Percentiles rank a stretch among this genome's conserved stretches.
phyloP scores from a whole-genome alignment of 23 red algal genomes.

The Gracilaria caudata region DNA sequence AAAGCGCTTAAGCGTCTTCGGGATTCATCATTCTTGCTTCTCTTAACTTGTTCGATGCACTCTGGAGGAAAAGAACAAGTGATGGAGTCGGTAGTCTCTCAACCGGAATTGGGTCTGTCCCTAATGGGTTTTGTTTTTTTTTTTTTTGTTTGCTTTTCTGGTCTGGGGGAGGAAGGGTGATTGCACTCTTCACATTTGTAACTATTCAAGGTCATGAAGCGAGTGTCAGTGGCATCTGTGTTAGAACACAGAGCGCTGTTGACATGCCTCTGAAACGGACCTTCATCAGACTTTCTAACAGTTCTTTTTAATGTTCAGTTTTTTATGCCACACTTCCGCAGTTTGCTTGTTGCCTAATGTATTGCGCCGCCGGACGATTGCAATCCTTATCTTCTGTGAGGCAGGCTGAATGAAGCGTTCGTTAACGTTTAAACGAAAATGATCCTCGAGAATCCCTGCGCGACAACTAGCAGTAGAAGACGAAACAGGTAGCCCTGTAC shows the following conservation, averaged over 20 bases:
- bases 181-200: neutral
- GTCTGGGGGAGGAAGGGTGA: neutral
- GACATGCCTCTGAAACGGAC: neutral
- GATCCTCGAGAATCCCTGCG: neutral
- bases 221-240: neutral
- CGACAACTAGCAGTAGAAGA: neutral
- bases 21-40: neutral
- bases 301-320: constrained; percentile 28
- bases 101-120: neutral
- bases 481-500: neutral
- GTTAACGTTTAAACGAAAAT: neutral
- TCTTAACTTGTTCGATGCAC: constrained; percentile 7
- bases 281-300: constrained; percentile 9
- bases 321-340: neutral
- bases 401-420: neutral
- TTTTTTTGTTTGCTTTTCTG: neutral
- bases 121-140: neutral
- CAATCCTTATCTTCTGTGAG: neutral
- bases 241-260: neutral
- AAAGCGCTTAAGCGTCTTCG: constrained; percentile 6
- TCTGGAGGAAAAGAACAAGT: neutral
- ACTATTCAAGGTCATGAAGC: neutral
- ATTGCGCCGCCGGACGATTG: neutral
- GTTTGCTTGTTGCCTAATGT: neutral
- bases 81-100: neutral